phyloP scores from a whole-genome alignment of 176 grass and related monocot species.

The Neostapfia colusana region DNA sequence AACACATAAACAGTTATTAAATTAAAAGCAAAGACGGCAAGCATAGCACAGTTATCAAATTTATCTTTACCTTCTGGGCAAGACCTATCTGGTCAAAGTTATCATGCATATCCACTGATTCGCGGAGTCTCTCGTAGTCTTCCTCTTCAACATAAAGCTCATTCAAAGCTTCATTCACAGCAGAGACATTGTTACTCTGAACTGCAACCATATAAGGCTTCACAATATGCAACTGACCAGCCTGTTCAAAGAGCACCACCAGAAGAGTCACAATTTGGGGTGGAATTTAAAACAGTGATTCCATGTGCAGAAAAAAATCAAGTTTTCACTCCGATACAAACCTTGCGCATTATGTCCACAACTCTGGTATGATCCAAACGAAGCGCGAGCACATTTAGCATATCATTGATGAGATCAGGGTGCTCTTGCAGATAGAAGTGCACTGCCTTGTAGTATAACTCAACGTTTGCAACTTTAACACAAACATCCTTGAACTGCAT shows the following conservation, averaged over 20 bases:
- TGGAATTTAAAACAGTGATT: neutral
- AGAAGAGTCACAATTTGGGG: slow-evolving; percentile 17
- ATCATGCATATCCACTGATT: slow-evolving; percentile 97
- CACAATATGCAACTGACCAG: slow-evolving; percentile 88
- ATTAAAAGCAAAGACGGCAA: slow-evolving; percentile 9
- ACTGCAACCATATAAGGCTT: slow-evolving; percentile 99
- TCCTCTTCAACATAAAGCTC: slow-evolving; percentile 96
- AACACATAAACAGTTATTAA: slow-evolving; percentile 18
- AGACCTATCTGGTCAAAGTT: slow-evolving; percentile 99
- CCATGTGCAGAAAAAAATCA: neutral
- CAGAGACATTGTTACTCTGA: slow-evolving; percentile 95
- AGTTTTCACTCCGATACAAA: slow-evolving; percentile 31
- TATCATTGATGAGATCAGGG: slow-evolving; percentile 96
- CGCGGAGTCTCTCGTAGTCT: slow-evolving; percentile 87
- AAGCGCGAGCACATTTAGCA: slow-evolving; percentile 89
- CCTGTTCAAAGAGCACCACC: slow-evolving; percentile 52
- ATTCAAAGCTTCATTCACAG: slow-evolving; percentile 97
- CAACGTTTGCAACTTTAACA: slow-evolving; percentile 95
- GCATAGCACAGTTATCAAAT: neutral
- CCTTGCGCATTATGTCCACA: slow-evolving; percentile 95
- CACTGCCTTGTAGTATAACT: slow-evolving; percentile 95
- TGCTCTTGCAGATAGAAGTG: slow-evolving; percentile 98
- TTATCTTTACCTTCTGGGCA: slow-evolving; percentile 77
- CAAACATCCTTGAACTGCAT: slow-evolving; percentile 96
- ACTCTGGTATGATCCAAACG: slow-evolving; percentile 91